Evolutionary conservation across 2,329 filamentous ascomycete species (phyloP).

Genomic region (Fusarium fracticaudum): DNA sequence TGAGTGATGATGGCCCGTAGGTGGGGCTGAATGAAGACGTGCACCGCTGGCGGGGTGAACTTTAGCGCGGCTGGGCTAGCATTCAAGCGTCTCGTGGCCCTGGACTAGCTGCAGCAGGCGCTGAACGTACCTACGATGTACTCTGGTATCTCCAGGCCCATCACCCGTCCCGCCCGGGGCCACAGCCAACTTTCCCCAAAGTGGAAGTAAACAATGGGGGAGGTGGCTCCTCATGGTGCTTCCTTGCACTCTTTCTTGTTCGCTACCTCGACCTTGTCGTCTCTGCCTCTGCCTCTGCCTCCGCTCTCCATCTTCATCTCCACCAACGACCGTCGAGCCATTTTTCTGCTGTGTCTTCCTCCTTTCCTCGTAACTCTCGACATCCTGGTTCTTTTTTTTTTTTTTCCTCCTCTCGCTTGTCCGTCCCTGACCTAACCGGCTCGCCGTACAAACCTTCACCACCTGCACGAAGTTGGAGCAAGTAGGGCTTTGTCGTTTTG

Average conservation of each 20-base stretch:
- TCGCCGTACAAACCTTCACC: slow-evolving; percentile 21
- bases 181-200: slow-evolving; percentile 36
- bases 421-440: neutral
- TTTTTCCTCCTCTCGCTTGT: slow-evolving; percentile 4
- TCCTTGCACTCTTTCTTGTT: slow-evolving; percentile 20
- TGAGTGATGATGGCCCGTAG: slow-evolving; percentile 16
- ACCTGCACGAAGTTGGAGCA: neutral
- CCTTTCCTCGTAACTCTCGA: slow-evolving; percentile 22
- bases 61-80: slow-evolving; percentile 12
- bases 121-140: slow-evolving; percentile 33
- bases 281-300: slow-evolving; percentile 16
- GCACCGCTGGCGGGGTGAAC: slow-evolving; percentile 10
- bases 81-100: slow-evolving; percentile 22
- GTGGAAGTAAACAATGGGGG: slow-evolving; percentile 39
- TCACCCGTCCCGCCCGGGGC: slow-evolving; percentile 35
- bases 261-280: slow-evolving; percentile 18
- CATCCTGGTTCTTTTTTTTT: slow-evolving; percentile 33
- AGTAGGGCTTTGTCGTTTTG: slow-evolving; percentile 19
- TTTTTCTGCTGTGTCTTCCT: slow-evolving; percentile 29
- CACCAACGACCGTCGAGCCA: slow-evolving; percentile 26
- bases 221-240: neutral
- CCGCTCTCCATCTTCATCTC: slow-evolving; percentile 25
- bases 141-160: slow-evolving; percentile 1
- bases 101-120: slow-evolving; percentile 1
- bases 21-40: slow-evolving; percentile 1